phyloP scores from a whole-genome alignment of 495 filamentous ascomycete genomes.

The Talaromyces trachyspermus region DNA sequence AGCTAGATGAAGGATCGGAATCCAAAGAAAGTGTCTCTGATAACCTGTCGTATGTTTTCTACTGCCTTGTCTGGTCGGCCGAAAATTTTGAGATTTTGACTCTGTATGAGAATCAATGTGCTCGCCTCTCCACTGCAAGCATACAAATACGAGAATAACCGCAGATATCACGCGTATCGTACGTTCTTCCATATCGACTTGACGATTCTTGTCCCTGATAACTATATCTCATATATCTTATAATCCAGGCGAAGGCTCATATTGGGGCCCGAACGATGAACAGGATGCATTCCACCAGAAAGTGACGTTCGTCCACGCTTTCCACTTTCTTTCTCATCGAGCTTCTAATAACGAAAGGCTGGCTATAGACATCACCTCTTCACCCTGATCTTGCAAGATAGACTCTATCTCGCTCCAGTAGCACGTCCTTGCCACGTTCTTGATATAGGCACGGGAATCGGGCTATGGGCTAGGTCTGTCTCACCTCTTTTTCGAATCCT shows the following conservation, averaged over 20 bases:
- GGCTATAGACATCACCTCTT: conserved; percentile 19
- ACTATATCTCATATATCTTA: too few species aligned
- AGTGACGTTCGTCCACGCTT: conserved; percentile 16
- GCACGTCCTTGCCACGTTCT: conserved; percentile 42
- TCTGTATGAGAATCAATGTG: background rate
- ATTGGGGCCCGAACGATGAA: conserved; percentile 22
- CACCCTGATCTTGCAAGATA: conserved; percentile 18
- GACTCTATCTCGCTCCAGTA: conserved; percentile 18
- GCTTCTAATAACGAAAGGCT: background rate
- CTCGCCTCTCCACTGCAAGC: conserved; percentile 12
- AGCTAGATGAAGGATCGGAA: background rate
- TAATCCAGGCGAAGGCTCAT: conserved; percentile 23
- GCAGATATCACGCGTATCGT: conserved; percentile 25
- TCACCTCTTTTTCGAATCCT: background rate
- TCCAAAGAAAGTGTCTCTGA: background rate
- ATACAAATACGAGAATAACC: conserved; percentile 19
- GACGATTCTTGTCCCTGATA: conserved; percentile 14
- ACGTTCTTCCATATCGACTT: background rate
- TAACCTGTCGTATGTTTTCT: background rate
- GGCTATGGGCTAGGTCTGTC: conserved; percentile 60
- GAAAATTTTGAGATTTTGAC: background rate
- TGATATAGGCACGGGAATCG: conserved; percentile 62
- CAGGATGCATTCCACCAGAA: conserved; percentile 15
- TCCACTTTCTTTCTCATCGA: too few species aligned
- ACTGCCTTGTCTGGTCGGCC: background rate